phyloP scores from a whole-genome alignment of 2,329 filamentous ascomycete species.

The Monilinia polystroma region DNA sequence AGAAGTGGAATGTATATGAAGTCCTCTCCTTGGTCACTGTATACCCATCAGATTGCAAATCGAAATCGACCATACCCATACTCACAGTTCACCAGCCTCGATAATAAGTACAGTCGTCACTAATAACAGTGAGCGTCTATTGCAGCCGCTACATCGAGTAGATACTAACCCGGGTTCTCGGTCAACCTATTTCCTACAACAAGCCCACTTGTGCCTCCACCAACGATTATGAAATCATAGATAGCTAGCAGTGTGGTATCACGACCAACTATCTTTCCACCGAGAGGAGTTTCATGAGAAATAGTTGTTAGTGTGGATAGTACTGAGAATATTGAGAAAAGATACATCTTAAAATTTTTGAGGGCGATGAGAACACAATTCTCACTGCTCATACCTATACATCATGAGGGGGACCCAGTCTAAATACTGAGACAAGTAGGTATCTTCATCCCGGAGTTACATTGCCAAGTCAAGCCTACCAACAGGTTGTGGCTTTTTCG shows the following conservation, averaged over 20 bases:
- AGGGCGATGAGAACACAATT: neutral
- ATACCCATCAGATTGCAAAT: neutral
- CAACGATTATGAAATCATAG: slow-evolving; percentile 21
- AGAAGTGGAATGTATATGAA: slow-evolving; percentile 19
- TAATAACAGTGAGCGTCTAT: neutral
- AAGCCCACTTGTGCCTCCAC: slow-evolving; percentile 16
- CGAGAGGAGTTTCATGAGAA: neutral
- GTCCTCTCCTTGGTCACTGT: slow-evolving; percentile 20
- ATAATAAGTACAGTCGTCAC: slow-evolving; percentile 19
- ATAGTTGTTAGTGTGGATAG: neutral
- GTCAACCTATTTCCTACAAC: slow-evolving; percentile 22
- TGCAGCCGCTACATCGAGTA: neutral
- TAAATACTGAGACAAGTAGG: neutral
- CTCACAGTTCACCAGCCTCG: slow-evolving; percentile 23
- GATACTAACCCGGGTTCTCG: slow-evolving; percentile 15
- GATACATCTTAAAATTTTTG: neutral
- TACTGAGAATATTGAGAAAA: neutral
- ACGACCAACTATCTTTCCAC: slow-evolving; percentile 10
- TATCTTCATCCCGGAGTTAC: neutral
- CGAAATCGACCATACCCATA: neutral
- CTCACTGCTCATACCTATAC: neutral
- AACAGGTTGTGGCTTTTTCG: neutral
- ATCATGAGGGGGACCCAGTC: too few species aligned
- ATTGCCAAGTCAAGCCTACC: neutral
- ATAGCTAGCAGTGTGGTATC: neutral